Percentiles rank a stretch among this genome's conserved stretches.
Conservation (phyloP, 306 rosid species). For the Mucuna pruriens region DNA sequence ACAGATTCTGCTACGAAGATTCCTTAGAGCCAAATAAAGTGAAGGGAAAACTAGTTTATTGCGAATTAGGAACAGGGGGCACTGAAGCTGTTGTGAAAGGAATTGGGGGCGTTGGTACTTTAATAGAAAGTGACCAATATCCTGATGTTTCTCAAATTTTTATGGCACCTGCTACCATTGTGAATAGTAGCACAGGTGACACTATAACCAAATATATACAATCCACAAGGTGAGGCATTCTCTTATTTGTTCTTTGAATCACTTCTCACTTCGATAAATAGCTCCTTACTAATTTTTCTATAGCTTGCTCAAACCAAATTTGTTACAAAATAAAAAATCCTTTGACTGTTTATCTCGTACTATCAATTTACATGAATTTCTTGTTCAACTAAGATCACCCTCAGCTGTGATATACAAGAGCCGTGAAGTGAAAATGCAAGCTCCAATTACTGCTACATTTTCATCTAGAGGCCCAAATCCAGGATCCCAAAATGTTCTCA, state of each 20-base stretch:
- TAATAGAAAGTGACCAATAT: constrained; percentile 56
- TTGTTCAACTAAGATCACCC: constrained; percentile 61
- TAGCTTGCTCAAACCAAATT: constrained; percentile 6
- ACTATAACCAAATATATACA: constrained; percentile 54
- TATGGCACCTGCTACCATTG: constrained; percentile 83
- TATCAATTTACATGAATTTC: constrained; percentile 30
- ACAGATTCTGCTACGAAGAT: constrained; percentile 45
- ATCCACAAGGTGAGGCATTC: constrained; percentile 59
- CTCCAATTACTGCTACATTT: constrained; percentile 74
- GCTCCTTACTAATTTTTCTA: neutral
- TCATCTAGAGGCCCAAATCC: constrained; percentile 85
- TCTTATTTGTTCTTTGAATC: constrained; percentile 4
- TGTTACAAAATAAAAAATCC: constrained; percentile 13
- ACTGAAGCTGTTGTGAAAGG: constrained; percentile 62
- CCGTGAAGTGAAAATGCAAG: constrained; percentile 38
- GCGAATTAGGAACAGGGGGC: constrained; percentile 59
- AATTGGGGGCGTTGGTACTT: constrained; percentile 70
- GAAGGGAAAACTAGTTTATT: constrained; percentile 70
- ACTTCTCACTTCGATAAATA: neutral
- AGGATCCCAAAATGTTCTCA: constrained; percentile 63
- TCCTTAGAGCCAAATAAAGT: constrained; percentile 63
- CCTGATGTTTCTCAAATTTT: constrained; percentile 70
- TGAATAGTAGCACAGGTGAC: constrained; percentile 52
- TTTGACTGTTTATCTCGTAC: constrained; percentile 28
- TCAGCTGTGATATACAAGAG: constrained; percentile 70